phyloP scores from a whole-genome alignment of 768 basidiomycete species.

The Piloderma croceum region DNA sequence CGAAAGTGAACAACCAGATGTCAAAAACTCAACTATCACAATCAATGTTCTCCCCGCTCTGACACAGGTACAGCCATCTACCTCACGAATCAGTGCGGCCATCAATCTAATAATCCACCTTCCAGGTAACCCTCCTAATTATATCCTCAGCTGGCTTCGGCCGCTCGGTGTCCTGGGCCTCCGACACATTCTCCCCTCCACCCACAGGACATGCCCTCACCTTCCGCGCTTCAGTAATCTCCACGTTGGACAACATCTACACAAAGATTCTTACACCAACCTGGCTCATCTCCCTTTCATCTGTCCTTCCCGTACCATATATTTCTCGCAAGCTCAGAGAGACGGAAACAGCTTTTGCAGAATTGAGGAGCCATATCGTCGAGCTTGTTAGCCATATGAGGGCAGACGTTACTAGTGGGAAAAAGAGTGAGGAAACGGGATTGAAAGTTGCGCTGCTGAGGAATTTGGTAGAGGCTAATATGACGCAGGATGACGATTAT shows the following conservation, averaged over 20 bases:
- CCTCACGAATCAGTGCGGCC: too few species aligned
- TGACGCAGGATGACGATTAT: constrained; percentile 26
- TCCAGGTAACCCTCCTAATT: constrained; percentile 33
- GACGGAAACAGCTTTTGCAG: constrained; percentile 29
- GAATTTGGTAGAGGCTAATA: constrained; percentile 45
- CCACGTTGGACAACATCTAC: constrained; percentile 25
- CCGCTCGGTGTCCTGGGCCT: constrained; percentile 27
- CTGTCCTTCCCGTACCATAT: constrained; percentile 27
- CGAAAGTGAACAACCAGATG: too few species aligned
- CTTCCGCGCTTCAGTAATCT: constrained; percentile 30
- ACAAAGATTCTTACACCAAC: constrained; percentile 28
- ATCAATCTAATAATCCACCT: too few species aligned
- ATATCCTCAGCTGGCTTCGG: constrained; percentile 41
- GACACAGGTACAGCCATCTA: constrained; percentile 15
- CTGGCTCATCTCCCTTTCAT: too few species aligned
- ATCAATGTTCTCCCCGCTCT: constrained; percentile 22
- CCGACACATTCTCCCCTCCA: constrained; percentile 21
- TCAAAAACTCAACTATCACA: constrained; percentile 3
- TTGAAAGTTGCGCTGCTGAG: constrained; percentile 37
- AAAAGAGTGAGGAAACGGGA: constrained; percentile 10
- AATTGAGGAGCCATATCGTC: constrained; percentile 35
- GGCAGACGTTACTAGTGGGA: constrained; percentile 26
- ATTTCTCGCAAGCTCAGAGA: constrained; percentile 27
- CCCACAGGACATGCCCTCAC: constrained; percentile 29
- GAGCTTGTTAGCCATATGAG: constrained; percentile 37